Evolutionary conservation across 2,329 filamentous ascomycete species (phyloP), one percentile per base, ranked within the genome.

Genomic region (Sphaerulina musiva): DNA sequence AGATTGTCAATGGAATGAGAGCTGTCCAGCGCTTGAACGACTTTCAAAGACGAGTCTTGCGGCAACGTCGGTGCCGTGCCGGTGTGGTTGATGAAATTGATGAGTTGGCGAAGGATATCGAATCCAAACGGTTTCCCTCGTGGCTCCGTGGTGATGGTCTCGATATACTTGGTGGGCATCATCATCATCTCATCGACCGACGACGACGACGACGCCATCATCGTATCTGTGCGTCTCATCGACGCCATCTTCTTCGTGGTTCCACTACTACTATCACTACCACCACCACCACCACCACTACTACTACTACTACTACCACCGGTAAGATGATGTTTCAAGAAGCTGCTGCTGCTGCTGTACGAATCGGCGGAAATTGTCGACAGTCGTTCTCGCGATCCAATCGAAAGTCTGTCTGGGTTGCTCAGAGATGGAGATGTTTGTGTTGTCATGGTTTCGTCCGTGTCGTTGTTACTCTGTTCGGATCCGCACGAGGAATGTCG

Each of bases 61-160:
- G 23, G 46, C n/a, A 17, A 44, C 14, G 14, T 34, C 12, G 42
- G 50, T 39, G 38, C 46, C 8, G 23, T 34, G 20, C 17, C 45
- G 23, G 54, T 43, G 17, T 47, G 46, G 41, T 52, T 53, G 48
- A 56, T 57, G 29, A 55, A 54, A 38, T 55, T 59, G 40, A 45
- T 55, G 9, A 60, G 49, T 38, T 59, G 59, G 7, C 59, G 58
- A 8, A 62, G 48, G 9, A 62, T 29, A 39, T 62, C 59, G 11
- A 55, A 47, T 4, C 59, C 59, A 31, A 54, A 58, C 2, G 54
- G 43, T 41, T 58, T 61, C 5, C 55, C 59, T 14, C 55, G 55
- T 17, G 59, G 59, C 46, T 61, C 59, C 7, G 43, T 52, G 23
- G 59, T 59, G 14, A 61, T 51, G 6, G 54, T 61, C 14, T 53